Evolutionary conservation across 208 protist genomes (phyloP), one percentile per base, ranked within the genome.

Genomic region (Trypanosoma grayi): DNA sequence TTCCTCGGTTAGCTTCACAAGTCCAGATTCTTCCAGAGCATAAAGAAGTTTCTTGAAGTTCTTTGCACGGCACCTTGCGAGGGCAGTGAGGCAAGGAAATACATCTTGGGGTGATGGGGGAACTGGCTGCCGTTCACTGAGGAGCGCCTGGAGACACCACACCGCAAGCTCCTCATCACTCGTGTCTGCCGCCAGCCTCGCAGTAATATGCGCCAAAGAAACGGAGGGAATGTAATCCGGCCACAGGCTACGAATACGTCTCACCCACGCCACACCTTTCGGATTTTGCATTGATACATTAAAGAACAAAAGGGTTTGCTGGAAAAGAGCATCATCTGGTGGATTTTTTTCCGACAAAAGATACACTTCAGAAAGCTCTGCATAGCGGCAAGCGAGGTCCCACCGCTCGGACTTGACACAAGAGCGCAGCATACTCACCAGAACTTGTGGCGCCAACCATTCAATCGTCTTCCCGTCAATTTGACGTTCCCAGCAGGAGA

Each of bases 21-120:
- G 62, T 39, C 62, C 73, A 55, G 84, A 87, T 36, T 77, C 62
- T 18, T 70, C 60, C 24, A 91, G 60, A 4, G 77, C 82, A 28
- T 77, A 61, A 51, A 91, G 50, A 18, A 94, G 63, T 47, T 81
- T 70, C 16, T 76, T 66, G 46, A 90, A 85, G 54, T 80, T 81
- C 31, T 70, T 75, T n/a, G 77, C 60, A 5, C 72, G 72, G 34
- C 75, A 81, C 14, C 77, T 79, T 25, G 87, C 87, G 27, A 81
- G 66, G 16, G 84, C 79, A 40, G 66, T 76, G 36, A 90, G 66
- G 57, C 77, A 86, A 34, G 43, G 40, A 43, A 91, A 84, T 50
- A 90, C 58, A 54, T 88, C 84, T 1, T 27, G 31, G 11, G 75
- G 73, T 14, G 70, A 76, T 28, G 82, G 77, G 31, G 75, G 41